These are phyloP conservation scores for Microdochium bolleyi DNA, from an alignment of 2,329 filamentous ascomycete species.

Conservation along the genomic window DNA sequence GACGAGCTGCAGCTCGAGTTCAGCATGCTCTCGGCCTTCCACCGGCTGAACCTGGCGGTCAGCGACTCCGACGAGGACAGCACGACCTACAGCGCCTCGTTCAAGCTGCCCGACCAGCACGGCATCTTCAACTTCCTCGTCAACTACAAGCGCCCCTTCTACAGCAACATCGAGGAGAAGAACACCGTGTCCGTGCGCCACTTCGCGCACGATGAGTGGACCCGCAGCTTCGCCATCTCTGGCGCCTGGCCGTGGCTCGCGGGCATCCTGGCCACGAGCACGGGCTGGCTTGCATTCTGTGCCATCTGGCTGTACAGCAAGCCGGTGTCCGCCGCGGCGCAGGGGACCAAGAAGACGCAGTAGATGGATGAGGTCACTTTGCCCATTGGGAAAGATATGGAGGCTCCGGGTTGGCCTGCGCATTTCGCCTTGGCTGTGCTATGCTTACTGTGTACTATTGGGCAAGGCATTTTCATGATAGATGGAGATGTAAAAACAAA, in stretches of 20 bases:
- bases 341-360: constrained; percentile 37
- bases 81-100: constrained; percentile 65
- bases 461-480: too few species aligned
- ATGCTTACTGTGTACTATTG: too few species aligned
- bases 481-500: too few species aligned
- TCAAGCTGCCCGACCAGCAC: constrained; percentile 90
- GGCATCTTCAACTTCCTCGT: constrained; percentile 98
- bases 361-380: constrained; percentile 13
- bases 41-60: constrained; percentile 68
- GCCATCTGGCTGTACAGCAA: constrained; percentile 75
- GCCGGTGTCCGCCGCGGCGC: constrained; percentile 25
- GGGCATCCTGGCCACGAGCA: constrained; percentile 76
- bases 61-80: constrained; percentile 52
- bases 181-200: constrained; percentile 89
- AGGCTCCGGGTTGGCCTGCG: too few species aligned
- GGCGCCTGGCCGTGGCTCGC: constrained; percentile 93
- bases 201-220: constrained; percentile 96
- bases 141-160: constrained; percentile 93
- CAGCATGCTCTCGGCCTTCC: constrained; percentile 96
- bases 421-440: too few species aligned
- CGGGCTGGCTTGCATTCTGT: constrained; percentile 79
- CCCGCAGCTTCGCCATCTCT: constrained; percentile 80
- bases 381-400: too few species aligned
- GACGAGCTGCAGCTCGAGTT: constrained; percentile 92
- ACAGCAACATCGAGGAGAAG: constrained; percentile 88